Evolutionary conservation across 2,329 filamentous ascomycete species (phyloP), one percentile per base, ranked within the genome.

Genomic region (Cladorrhinum sp.): DNA sequence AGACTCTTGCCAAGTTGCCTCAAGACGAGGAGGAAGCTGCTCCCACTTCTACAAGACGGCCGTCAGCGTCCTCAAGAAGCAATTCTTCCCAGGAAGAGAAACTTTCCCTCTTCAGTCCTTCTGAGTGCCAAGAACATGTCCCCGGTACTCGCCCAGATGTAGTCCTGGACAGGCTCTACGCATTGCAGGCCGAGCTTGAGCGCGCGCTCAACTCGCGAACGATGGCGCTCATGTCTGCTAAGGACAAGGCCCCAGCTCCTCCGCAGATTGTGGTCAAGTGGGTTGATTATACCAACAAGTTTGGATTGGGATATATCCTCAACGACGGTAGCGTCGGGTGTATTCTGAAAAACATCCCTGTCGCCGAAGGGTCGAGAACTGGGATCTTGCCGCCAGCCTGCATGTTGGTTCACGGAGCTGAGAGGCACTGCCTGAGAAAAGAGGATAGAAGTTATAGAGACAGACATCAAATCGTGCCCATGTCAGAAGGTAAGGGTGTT

Each of bases 271-370:
- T 88, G 12, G 84, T 88, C 10, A 92, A 93, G 71, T 95, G 91
- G 91, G 91, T 95, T 6, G 91, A 95, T 72, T 95, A 95, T 73
- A 92, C 90, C 61, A 91, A 92, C 74, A 92, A 92, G 72, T 92
- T 92, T 72, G 91, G 91, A 12, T 81, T 95, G 16, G 91, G 91
- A 36, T 95, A 93, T 69, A 91, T 93, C 60, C 78, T 95, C 57
- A 91, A 91, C 63, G 89, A 93, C 65, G 90, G 91, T 27, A 92
- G 87, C 63, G 87, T 93, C 20, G 91, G 90, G 16, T 92, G 89
- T 65, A 84, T 88, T 53, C 76, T 86, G 55, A 78, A 81, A 23
- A 83, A 82, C 60, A 82, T 86, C 57, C 80, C 81, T 12, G 80
- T 79, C 1, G 78, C 77, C 1, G 78, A 81, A 54, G 81, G 80